Evolutionary conservation across 306 rosid species (phyloP).

Genomic region (Quercus berberidifolia): DNA sequence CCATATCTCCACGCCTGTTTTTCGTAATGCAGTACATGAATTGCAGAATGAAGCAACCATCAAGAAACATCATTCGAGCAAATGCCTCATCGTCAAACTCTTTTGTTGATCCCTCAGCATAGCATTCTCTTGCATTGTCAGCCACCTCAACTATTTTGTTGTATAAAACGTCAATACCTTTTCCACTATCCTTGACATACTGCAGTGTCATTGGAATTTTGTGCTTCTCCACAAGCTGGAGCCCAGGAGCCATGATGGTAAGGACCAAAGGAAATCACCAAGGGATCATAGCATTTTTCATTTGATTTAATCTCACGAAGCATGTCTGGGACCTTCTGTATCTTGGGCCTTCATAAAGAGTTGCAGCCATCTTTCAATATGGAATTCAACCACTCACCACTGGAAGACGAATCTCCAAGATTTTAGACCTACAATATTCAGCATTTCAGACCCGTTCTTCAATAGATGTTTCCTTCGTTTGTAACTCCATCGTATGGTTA

Average conservation of each 20-base stretch:
- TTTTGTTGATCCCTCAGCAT: not conserved
- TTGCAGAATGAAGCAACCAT: not conserved
- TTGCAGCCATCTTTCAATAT: not conserved
- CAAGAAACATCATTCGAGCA: not conserved
- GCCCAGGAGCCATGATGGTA: not conserved
- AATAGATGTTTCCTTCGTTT: not conserved
- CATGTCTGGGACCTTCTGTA: not conserved
- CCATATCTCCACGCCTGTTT: accelerated
- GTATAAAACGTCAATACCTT: not conserved
- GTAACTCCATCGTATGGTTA: not conserved
- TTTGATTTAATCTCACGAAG: not conserved
- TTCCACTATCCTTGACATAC: not conserved
- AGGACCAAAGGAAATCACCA: not conserved
- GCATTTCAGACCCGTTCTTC: not conserved
- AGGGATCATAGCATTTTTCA: not conserved
- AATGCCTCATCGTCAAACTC: not conserved
- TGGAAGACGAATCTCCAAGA: not conserved
- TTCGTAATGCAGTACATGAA: not conserved
- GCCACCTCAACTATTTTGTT: not conserved
- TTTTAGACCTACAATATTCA: not conserved
- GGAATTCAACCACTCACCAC: not conserved
- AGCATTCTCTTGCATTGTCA: not conserved
- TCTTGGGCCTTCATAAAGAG: not conserved
- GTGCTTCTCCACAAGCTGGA: not conserved
- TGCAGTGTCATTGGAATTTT: not conserved